phyloP scores from a whole-genome alignment of 2,329 filamentous ascomycete species.

The Fusarium scirpi region DNA sequence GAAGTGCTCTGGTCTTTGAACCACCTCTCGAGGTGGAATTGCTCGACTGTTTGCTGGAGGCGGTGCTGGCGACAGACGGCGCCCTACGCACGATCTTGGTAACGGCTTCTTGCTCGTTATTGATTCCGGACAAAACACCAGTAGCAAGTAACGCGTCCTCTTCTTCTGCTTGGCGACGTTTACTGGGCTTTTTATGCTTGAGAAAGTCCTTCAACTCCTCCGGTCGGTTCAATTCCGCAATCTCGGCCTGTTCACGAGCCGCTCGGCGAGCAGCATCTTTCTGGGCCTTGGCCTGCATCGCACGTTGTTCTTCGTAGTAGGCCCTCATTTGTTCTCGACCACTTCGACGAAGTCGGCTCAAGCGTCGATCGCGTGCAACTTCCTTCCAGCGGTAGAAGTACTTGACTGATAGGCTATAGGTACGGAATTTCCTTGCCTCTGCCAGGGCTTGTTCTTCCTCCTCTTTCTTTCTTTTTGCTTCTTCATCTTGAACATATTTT shows the following conservation, averaged over 20 bases:
- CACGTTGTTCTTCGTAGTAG: conserved; percentile 57
- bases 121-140: conserved; percentile 57
- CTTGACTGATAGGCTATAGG: conserved; percentile 63
- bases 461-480: conserved; percentile 58
- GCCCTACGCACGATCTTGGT: conserved; percentile 52
- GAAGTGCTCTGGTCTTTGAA: conserved; percentile 54
- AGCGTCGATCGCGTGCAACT: conserved; percentile 60
- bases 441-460: conserved; percentile 62
- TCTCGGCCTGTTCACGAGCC: conserved; percentile 44
- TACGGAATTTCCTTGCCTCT: conserved; percentile 61
- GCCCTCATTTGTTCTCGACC: conserved; percentile 64
- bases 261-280: conserved; percentile 51
- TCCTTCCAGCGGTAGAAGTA: conserved; percentile 69
- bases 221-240: conserved; percentile 49
- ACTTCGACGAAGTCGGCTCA: conserved; percentile 63
- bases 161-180: conserved; percentile 50
- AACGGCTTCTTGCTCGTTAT: conserved; percentile 53
- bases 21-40: conserved; percentile 44
- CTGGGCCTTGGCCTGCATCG: conserved; percentile 49
- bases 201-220: conserved; percentile 53
- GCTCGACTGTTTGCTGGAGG: conserved; percentile 38
- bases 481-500: conserved; percentile 55
- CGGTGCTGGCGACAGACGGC: conserved; percentile 39
- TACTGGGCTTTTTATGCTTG: conserved; percentile 48
- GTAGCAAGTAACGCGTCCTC: conserved; percentile 57